Percentiles rank a stretch among this genome's conserved stretches.
phyloP scores from a whole-genome alignment of 2,329 filamentous ascomycete genomes.

The Aspergillus sp. region DNA sequence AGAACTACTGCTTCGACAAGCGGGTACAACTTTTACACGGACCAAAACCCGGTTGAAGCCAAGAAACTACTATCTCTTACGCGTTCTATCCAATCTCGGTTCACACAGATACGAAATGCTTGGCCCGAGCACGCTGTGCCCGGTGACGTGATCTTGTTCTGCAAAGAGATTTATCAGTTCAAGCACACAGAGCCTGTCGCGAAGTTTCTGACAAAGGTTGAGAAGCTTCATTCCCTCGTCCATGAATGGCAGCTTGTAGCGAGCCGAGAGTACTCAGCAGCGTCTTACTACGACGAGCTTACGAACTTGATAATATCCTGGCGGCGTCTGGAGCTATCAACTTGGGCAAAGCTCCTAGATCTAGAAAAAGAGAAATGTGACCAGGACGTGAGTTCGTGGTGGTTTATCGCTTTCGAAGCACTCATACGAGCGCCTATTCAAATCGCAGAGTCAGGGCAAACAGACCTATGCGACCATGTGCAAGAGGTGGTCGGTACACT shows the following conservation, averaged over 20 bases:
- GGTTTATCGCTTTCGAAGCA: slow-evolving; percentile 93
- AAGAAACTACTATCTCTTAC: slow-evolving; percentile 71
- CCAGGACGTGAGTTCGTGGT: slow-evolving; percentile 84
- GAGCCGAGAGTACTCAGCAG: slow-evolving; percentile 72
- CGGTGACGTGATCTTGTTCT: slow-evolving; percentile 72
- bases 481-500: slow-evolving; percentile 72
- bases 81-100: slow-evolving; percentile 68
- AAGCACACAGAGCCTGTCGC: slow-evolving; percentile 80
- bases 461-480: slow-evolving; percentile 64
- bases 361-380: slow-evolving; percentile 75
- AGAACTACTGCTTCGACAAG: slow-evolving; percentile 45
- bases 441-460: slow-evolving; percentile 59
- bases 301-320: slow-evolving; percentile 82
- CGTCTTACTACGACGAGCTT: slow-evolving; percentile 70
- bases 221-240: slow-evolving; percentile 80
- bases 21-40: slow-evolving; percentile 85
- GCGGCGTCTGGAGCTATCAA: slow-evolving; percentile 86
- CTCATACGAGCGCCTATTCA: slow-evolving; percentile 74
- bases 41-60: slow-evolving; percentile 73
- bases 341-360: slow-evolving; percentile 87
- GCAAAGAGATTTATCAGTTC: slow-evolving; percentile 72
- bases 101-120: slow-evolving; percentile 64
- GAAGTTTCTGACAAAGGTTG: slow-evolving; percentile 79
- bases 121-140: slow-evolving; percentile 78
- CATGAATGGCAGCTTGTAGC: slow-evolving; percentile 96